A percentile compares a stretch with the other conserved stretches of the same genome.
phyloP scores from a whole-genome alignment of 2,329 filamentous ascomycete species.

The Fusarium illudens region DNA sequence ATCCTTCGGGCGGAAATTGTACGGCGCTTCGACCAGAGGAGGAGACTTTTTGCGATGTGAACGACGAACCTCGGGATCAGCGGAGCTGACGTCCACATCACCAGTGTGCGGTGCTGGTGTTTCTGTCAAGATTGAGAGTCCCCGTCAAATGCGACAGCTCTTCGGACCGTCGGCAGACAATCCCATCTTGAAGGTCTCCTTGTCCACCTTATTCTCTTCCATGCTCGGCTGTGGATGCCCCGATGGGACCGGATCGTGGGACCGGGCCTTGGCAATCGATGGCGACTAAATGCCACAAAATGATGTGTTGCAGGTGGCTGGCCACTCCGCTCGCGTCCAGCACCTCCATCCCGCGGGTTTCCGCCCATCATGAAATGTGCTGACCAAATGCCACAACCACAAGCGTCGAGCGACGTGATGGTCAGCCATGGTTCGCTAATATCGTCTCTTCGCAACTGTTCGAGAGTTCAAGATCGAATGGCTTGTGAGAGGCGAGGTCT shows the following conservation, averaged over 20 bases:
- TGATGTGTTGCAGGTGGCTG: constrained; percentile 29
- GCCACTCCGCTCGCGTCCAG: constrained; percentile 5
- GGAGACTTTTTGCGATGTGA: too few relatives aligned
- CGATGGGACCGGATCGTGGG: constrained; percentile 27
- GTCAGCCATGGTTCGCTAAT: background rate
- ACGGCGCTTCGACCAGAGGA: too few relatives aligned
- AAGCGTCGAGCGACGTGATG: background rate
- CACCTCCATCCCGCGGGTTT: background rate
- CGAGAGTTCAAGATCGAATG: background rate
- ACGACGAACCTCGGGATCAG: too few relatives aligned
- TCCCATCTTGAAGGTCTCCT: background rate
- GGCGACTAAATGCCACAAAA: constrained; percentile 34
- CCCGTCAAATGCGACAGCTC: background rate
- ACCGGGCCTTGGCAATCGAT: constrained; percentile 35
- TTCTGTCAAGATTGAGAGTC: background rate
- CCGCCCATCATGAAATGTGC: constrained; percentile 1
- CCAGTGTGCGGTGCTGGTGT: too few relatives aligned
- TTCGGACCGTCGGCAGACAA: constrained; percentile 24
- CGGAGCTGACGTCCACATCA: too few relatives aligned
- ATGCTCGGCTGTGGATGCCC: constrained; percentile 6
- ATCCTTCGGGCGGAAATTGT: background rate
- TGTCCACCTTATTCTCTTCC: constrained; percentile 12
- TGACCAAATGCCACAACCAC: background rate
- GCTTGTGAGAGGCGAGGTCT: background rate
- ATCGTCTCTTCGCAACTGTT: background rate